A percentile compares a stretch with the other conserved stretches of the same genome.
phyloP scores from a whole-genome alignment of 148 eudicot genomes.

The Tetragonia tetragonoides region DNA sequence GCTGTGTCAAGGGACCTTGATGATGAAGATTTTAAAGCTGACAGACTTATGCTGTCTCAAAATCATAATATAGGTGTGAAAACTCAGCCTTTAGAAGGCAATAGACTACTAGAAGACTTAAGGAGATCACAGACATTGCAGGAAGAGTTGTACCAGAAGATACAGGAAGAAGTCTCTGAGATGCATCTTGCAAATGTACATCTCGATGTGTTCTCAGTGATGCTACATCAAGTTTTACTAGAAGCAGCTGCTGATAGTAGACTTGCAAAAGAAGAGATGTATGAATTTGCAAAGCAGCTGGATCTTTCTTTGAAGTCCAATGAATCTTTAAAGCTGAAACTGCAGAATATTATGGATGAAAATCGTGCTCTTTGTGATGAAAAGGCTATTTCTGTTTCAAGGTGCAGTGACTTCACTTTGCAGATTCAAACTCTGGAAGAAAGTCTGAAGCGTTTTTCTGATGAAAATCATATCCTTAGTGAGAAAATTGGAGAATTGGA shows the following conservation, averaged over 20 bases:
- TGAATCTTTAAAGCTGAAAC: constrained; percentile 43
- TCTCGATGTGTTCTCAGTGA: constrained; percentile 66
- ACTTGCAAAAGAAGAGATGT: constrained; percentile 33
- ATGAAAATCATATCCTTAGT: constrained; percentile 46
- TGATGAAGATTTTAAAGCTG: constrained; percentile 25
- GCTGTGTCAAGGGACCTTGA: constrained; percentile 20
- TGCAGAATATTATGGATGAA: constrained; percentile 56
- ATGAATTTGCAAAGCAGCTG: constrained; percentile 53
- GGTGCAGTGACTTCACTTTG: constrained; percentile 47
- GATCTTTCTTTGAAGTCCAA: constrained; percentile 48
- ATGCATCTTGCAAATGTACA: constrained; percentile 54
- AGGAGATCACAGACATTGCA: constrained; percentile 60
- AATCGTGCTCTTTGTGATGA: constrained; percentile 42
- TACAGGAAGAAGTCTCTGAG: constrained; percentile 70
- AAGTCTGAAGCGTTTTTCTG: constrained; percentile 41
- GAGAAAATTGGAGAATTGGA: constrained; percentile 57
- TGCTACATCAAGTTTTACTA: constrained; percentile 52
- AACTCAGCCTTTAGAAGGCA: constrained; percentile 41
- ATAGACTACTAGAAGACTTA: constrained; percentile 64
- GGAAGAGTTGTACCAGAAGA: constrained; percentile 68
- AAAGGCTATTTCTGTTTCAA: constrained; percentile 38
- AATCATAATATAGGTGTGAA: constrained; percentile 33
- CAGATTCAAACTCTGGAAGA: constrained; percentile 57
- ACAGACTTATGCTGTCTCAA: constrained; percentile 26
- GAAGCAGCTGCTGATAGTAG: constrained; percentile 45